Conservation (phyloP, 139 green algal genomes). For the Parachlorella kessleri region DNA sequence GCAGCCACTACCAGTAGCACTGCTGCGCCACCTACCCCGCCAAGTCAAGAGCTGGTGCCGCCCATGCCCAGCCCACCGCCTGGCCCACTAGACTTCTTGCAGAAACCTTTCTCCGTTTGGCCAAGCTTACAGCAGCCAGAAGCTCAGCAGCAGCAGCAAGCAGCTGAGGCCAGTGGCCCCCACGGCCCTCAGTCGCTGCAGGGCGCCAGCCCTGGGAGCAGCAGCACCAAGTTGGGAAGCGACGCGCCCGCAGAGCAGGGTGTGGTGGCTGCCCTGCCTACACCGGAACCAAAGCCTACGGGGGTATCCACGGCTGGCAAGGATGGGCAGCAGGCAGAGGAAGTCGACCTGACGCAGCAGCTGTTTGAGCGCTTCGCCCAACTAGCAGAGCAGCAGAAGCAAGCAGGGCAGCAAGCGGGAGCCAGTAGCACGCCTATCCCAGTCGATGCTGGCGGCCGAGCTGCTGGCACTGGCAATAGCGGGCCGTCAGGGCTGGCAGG, state of each 20-base stretch:
- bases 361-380: not conserved
- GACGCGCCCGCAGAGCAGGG: too few species aligned
- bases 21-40: not conserved
- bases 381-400: too few species aligned
- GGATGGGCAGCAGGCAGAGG: not conserved
- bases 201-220: not conserved
- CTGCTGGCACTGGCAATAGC: too few species aligned
- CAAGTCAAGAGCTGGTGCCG: not conserved
- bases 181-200: not conserved
- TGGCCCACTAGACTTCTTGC: not conserved
- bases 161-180: not conserved
- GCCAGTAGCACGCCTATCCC: too few species aligned
- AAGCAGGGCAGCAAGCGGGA: too few species aligned
- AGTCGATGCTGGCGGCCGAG: too few species aligned
- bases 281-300: too few species aligned
- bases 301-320: too few species aligned
- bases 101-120: not conserved
- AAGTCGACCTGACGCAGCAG: not conserved
- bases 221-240: not conserved
- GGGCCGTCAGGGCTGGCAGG: too few species aligned
- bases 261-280: too few species aligned
- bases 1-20: not conserved
- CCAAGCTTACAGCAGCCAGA: not conserved
- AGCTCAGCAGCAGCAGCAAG: not conserved
- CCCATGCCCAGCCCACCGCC: not conserved